These are phyloP conservation scores for Ustilago tritici DNA, from an alignment of 1,284 basidiomycete genomes.

Conservation along the genomic window DNA sequence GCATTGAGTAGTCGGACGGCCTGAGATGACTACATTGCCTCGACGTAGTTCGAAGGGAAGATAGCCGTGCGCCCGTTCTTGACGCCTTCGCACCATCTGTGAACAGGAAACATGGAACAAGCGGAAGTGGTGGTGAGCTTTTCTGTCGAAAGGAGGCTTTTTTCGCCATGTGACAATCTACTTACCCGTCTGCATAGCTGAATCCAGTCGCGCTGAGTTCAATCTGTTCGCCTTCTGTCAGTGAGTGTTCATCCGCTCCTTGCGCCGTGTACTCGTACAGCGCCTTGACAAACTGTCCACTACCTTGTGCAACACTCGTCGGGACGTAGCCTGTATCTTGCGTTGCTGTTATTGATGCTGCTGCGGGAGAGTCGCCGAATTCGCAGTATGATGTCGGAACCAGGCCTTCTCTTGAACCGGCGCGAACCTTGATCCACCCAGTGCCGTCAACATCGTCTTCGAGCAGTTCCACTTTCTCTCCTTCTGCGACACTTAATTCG, in stretches of 20 bases:
- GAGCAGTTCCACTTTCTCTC: constrained; percentile 48
- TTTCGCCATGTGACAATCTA: neutral
- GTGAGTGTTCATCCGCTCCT: constrained; percentile 43
- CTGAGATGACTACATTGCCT: constrained; percentile 6
- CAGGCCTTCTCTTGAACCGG: constrained; percentile 32
- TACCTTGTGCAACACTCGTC: constrained; percentile 16
- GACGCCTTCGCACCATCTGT: constrained; percentile 49
- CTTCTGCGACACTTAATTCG: constrained; percentile 52
- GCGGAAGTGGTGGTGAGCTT: constrained; percentile 4
- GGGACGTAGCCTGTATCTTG: constrained; percentile 12
- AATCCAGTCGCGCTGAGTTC: constrained; percentile 43
- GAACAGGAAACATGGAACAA: neutral
- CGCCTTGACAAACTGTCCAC: constrained; percentile 42
- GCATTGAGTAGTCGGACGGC: neutral
- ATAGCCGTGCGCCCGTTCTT: constrained; percentile 42
- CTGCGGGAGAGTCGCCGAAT: constrained; percentile 3
- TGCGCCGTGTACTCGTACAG: constrained; percentile 56
- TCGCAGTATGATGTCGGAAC: constrained; percentile 56
- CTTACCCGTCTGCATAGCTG: constrained; percentile 52
- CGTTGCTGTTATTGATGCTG: neutral
- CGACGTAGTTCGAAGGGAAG: constrained; percentile 54
- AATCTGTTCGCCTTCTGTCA: constrained; percentile 40
- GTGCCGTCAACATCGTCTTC: constrained; percentile 52
- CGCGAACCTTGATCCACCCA: constrained; percentile 56
- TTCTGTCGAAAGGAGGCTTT: neutral